phyloP scores from a whole-genome alignment of 2,329 filamentous ascomycete species.

The Pseudocercospora ulei region DNA sequence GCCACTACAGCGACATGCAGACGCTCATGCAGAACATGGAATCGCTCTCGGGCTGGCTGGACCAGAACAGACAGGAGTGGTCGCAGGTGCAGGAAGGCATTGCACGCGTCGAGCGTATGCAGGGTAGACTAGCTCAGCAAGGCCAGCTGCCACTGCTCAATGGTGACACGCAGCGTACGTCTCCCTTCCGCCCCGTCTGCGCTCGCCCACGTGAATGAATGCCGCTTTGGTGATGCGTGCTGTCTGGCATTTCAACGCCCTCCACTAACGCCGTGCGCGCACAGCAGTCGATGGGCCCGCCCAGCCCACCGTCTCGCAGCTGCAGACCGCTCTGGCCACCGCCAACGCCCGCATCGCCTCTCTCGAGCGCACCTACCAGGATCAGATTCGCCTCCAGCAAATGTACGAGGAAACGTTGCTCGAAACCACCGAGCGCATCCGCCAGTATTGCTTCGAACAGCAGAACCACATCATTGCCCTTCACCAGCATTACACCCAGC shows the following conservation, averaged over 20 bases:
- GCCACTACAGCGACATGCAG: constrained; percentile 36
- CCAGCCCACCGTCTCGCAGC: constrained; percentile 28
- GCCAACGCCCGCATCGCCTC: constrained; percentile 26
- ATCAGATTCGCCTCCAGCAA: constrained; percentile 27
- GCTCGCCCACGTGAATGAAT: background rate
- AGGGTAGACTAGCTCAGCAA: constrained; percentile 24
- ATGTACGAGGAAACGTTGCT: constrained; percentile 38
- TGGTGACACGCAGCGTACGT: constrained; percentile 24
- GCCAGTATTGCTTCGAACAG: constrained; percentile 36
- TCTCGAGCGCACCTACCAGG: constrained; percentile 26
- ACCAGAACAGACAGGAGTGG: constrained; percentile 34
- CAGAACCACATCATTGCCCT: constrained; percentile 39
- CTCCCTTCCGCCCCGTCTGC: background rate
- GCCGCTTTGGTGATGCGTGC: constrained; percentile 3
- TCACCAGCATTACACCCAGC: constrained; percentile 42
- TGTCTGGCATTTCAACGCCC: too few relatives aligned
- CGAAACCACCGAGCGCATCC: constrained; percentile 30
- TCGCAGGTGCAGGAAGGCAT: constrained; percentile 30
- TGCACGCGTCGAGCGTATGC: constrained; percentile 28
- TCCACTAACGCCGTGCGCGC: background rate
- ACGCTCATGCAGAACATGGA: constrained; percentile 35
- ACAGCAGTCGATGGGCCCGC: constrained; percentile 20
- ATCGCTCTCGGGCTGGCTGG: constrained; percentile 30
- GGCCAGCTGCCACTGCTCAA: constrained; percentile 22
- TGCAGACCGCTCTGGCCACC: constrained; percentile 26